phyloP scores from a whole-genome alignment of 176 grass and related monocot genomes.

The Otatea glauca region DNA sequence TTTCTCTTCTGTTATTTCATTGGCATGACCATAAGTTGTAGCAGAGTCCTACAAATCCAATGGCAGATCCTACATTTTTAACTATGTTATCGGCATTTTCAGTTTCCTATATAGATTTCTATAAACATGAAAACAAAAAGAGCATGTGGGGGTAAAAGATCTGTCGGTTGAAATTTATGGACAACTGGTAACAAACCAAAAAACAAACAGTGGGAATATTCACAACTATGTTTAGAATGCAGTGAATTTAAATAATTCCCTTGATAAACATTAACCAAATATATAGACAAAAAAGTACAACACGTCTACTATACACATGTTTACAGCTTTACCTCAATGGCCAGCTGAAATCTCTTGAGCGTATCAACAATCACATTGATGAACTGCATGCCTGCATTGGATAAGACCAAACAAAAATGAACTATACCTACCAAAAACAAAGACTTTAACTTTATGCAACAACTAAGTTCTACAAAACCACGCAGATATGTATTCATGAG shows the following conservation, averaged over 20 bases:
- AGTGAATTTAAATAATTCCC: neutral
- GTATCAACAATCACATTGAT: slow-evolving; percentile 59
- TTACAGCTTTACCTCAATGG: slow-evolving; percentile 67
- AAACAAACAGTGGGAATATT: neutral
- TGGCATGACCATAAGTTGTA: neutral
- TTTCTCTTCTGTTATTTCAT: neutral
- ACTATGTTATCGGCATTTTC: neutral
- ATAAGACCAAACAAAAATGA: slow-evolving; percentile 23
- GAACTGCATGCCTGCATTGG: slow-evolving; percentile 22
- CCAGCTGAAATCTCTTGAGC: slow-evolving; percentile 64
- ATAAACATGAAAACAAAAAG: neutral
- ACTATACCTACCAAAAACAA: slow-evolving; percentile 4
- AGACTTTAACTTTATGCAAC: neutral
- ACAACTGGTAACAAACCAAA: slow-evolving; percentile 3
- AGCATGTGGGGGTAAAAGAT: neutral
- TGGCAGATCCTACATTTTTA: neutral
- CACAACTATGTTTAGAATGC: slow-evolving; percentile 19
- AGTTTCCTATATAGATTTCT: slow-evolving; percentile 19
- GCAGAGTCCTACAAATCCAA: slow-evolving; percentile 9
- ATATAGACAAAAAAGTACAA: slow-evolving; percentile 16
- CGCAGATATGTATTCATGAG: slow-evolving; percentile 27
- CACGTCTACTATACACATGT: slow-evolving; percentile 2
- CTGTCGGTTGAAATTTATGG: neutral
- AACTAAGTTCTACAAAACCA: slow-evolving; percentile 25
- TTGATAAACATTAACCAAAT: neutral